Evolutionary conservation across 2,329 filamentous ascomycete species (phyloP), one percentile per base, ranked within the genome.

Genomic region (Cryphonectria nitschkei): DNA sequence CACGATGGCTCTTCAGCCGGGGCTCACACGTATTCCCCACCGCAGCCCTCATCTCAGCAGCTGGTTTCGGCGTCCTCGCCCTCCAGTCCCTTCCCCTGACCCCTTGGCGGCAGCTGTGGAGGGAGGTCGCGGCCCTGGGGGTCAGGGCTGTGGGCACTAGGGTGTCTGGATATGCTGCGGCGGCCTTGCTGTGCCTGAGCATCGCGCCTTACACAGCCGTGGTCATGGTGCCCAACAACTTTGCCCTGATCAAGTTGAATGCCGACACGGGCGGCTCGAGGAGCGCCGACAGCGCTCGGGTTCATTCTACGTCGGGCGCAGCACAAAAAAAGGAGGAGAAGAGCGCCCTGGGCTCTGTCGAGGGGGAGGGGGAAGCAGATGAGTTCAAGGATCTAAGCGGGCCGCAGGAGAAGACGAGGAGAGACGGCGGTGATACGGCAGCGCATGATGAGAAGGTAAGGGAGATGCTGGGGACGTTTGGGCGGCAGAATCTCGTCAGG

Each of bases 1-100:
- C 72, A 2, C 77, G 78, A 58, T 81, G 79, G 79, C 77, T 81
- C 43, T 81, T 81, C 74, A 79, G 76, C 50, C 77, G 79, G 0
- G 80, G 79, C 66, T 80, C 78, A 8, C 80, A 81, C 72, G 73
- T 78, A 43, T 80, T 80, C 70, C 79, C 79, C 9, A 70, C 65
- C 26, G 72, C 75, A 68, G 77, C 77, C 6, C 39, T 78, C n/a
- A 14, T 77, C 65, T 77, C 79, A 0, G 74, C 74, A 8, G 66
- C 75, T 0, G 76, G 77, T 37, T 81, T 81, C 70, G 67, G 73
- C 11, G 75, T 69, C 65, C 76, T 80, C 0, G 75, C 75, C 19
- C 78, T 76, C 68, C 70, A 37, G 26, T 61, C 67, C 11, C 46
- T 67, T 4, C 56, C 70, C n/a, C 16, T 34, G 19, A 50, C 41